Conservation (phyloP, 768 basidiomycete species). For the Collybiopsis confluens region DNA sequence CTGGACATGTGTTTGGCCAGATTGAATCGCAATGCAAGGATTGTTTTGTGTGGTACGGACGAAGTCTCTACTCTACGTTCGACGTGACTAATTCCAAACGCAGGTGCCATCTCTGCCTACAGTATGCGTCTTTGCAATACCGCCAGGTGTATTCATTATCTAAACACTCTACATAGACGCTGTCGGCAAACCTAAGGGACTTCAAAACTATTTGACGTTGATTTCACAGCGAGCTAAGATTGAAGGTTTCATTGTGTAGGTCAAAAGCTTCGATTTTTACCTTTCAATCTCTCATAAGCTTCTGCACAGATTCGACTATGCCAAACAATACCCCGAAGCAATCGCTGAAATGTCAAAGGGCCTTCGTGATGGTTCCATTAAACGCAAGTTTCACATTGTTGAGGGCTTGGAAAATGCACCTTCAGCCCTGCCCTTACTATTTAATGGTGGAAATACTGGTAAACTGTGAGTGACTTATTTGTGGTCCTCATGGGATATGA, state of each 20-base stretch:
- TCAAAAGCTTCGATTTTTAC: slow-evolving; percentile 4
- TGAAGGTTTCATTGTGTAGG: slow-evolving; percentile 80
- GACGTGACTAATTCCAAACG: neutral
- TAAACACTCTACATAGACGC: slow-evolving; percentile 33
- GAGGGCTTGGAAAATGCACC: slow-evolving; percentile 75
- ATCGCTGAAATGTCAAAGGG: slow-evolving; percentile 51
- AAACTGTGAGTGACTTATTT: slow-evolving; percentile 45
- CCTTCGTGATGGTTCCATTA: slow-evolving; percentile 65
- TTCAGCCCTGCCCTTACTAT: slow-evolving; percentile 64
- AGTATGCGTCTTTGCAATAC: slow-evolving; percentile 35
- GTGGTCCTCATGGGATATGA: neutral
- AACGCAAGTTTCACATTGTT: slow-evolving; percentile 77
- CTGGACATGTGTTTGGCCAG: slow-evolving; percentile 73
- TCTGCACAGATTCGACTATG: slow-evolving; percentile 71
- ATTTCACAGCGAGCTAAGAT: slow-evolving; percentile 78
- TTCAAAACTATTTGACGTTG: slow-evolving; percentile 62
- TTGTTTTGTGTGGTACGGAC: slow-evolving; percentile 73
- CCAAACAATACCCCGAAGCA: slow-evolving; percentile 51
- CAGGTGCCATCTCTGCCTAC: slow-evolving; percentile 83
- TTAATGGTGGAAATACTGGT: slow-evolving; percentile 72
- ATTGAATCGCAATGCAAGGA: slow-evolving; percentile 72
- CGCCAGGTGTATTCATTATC: neutral
- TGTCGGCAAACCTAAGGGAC: slow-evolving; percentile 53
- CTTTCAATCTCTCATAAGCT: neutral
- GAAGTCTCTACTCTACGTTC: neutral